Conservation (phyloP, 176 grass and related monocot genomes). For the Musa acuminata region DNA sequence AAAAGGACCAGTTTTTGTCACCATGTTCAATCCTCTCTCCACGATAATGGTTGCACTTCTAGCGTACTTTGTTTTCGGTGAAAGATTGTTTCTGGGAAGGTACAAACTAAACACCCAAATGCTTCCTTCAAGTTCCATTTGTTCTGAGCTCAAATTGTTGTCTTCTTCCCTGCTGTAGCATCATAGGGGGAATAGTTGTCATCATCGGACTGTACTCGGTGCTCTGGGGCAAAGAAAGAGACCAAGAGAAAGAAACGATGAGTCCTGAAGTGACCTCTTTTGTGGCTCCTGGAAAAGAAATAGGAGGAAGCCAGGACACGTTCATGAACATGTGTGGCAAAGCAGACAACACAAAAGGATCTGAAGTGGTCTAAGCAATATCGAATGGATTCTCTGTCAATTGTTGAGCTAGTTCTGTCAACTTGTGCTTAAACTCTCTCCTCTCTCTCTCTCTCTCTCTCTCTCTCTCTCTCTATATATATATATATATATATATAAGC, state of each 20-base stretch:
- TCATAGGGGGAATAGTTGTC: conserved; percentile 63
- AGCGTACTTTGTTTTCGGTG: conserved; percentile 68
- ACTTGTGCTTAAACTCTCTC: too few species aligned
- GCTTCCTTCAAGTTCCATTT: background rate
- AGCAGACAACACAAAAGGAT: conserved; percentile 8
- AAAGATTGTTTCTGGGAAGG: conserved; percentile 67
- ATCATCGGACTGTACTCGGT: conserved; percentile 63
- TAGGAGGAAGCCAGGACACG: background rate
- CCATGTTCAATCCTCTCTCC: conserved; percentile 81
- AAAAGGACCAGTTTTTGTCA: conserved; percentile 91
- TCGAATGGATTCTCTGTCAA: too few species aligned
- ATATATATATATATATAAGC: conserved; percentile 1
- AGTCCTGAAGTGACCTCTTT: conserved; percentile 18
- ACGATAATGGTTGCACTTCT: conserved; percentile 72
- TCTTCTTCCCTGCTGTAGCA: conserved; percentile 28
- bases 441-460: too few species aligned
- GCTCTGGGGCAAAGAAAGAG: conserved; percentile 77
- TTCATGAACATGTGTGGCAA: background rate
- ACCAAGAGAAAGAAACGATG: conserved; percentile 20
- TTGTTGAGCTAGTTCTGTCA: too few species aligned
- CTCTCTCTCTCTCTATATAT: too few species aligned
- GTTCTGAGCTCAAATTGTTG: background rate
- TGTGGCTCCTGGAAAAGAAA: conserved; percentile 25
- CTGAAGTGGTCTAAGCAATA: conserved; percentile 22
- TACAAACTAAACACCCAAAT: conserved; percentile 10